A percentile compares a stretch with the other conserved stretches of the same genome.
Evolutionary conservation across 2,329 filamentous ascomycete genomes (phyloP).

Genomic region (Fusarium mexicanum): DNA sequence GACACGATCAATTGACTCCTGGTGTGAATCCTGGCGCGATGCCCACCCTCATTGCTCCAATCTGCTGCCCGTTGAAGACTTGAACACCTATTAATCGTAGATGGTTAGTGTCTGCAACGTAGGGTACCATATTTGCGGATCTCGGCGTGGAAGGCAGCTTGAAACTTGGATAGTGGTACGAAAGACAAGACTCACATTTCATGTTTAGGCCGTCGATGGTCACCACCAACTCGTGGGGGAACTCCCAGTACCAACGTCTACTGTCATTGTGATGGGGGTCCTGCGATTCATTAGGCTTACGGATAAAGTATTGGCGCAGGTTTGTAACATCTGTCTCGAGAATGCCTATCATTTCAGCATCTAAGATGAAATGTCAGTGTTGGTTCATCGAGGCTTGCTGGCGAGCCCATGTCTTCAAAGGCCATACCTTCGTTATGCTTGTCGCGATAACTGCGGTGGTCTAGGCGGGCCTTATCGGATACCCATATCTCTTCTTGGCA

Average conservation of each 20-base stretch:
- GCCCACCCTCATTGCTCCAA: background rate
- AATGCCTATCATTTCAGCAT: background rate
- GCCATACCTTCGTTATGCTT: background rate
- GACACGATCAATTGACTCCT: background rate
- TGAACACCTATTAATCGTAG: background rate
- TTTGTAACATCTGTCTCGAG: background rate
- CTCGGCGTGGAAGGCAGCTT: background rate
- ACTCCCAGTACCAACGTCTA: too few species aligned
- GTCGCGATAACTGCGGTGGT: rapidly evolving
- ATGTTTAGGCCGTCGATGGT: background rate
- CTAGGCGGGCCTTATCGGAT: background rate
- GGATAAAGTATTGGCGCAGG: too few species aligned
- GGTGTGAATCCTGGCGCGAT: background rate
- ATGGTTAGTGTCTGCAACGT: background rate
- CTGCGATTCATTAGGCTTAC: too few species aligned
- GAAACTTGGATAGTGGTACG: background rate
- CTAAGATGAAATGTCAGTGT: background rate
- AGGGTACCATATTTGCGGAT: background rate
- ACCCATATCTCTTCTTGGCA: background rate
- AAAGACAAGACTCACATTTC: background rate
- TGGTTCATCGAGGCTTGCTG: background rate
- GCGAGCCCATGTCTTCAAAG: background rate
- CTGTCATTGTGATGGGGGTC: too few species aligned
- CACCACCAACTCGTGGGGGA: background rate
- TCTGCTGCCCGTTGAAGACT: rapidly evolving